These are phyloP conservation scores for Fusarium sp. DNA, from an alignment of 2,329 filamentous ascomycete species.

Conservation along the genomic window DNA sequence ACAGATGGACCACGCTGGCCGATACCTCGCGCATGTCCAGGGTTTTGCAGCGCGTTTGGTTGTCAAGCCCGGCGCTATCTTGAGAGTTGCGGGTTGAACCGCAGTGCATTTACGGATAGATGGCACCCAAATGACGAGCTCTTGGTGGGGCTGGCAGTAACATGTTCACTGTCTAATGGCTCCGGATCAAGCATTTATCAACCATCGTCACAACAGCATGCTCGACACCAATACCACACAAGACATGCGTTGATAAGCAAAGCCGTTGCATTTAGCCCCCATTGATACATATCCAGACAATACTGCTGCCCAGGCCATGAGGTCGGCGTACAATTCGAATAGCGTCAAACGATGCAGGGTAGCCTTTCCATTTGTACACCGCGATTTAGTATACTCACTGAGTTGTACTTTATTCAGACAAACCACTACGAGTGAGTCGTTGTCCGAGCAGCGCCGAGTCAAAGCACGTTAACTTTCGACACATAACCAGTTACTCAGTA, in stretches of 20 bases:
- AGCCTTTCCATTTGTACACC: constrained; percentile 11
- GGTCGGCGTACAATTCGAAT: neutral
- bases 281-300: neutral
- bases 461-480: neutral
- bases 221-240: neutral
- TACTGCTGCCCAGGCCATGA: neutral
- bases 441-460: neutral
- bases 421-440: neutral
- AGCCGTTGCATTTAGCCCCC: neutral
- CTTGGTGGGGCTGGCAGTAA: constrained; percentile 24
- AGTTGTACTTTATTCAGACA: neutral
- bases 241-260: neutral
- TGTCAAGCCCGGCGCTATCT: constrained; percentile 42
- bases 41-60: constrained; percentile 35
- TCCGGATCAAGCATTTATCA: neutral
- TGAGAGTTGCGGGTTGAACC: constrained; percentile 48
- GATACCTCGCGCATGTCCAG: constrained; percentile 30
- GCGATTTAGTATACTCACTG: neutral
- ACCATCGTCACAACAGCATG: neutral
- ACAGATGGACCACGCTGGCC: constrained; percentile 14
- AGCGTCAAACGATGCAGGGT: constrained; percentile 19
- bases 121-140: constrained; percentile 31
- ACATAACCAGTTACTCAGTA: neutral
- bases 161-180: constrained; percentile 10
- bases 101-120: constrained; percentile 42